Conservation (phyloP, 108 stramenopile species). For the Schizochytrium sp. region DNA sequence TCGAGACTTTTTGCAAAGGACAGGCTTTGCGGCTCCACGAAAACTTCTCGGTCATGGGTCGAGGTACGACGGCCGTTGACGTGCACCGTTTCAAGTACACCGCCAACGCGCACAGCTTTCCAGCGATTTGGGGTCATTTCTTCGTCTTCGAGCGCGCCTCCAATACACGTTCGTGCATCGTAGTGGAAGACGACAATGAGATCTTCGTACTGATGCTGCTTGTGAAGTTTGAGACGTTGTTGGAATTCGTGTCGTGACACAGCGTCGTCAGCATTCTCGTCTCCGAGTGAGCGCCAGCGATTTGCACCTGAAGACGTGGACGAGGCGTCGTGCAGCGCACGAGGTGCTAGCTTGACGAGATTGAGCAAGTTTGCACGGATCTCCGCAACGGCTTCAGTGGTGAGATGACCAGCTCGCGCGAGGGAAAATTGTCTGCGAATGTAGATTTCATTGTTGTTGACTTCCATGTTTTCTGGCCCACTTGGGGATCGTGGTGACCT, state of each 20-base stretch:
- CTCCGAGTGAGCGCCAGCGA: not conserved
- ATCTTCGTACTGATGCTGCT: not conserved
- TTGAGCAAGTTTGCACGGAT: not conserved
- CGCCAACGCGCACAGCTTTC: not conserved
- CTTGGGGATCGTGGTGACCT: not conserved
- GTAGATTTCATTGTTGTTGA: not conserved
- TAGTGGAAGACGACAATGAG: not conserved
- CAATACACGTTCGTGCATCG: constrained; percentile 1
- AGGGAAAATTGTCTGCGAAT: not conserved
- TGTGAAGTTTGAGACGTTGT: not conserved
- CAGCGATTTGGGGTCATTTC: not conserved
- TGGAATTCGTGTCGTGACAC: not conserved
- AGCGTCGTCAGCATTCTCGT: not conserved
- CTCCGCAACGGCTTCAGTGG: not conserved
- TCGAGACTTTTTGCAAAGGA: not conserved
- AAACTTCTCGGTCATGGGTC: not conserved
- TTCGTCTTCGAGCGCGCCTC: not conserved
- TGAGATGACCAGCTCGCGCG: not conserved
- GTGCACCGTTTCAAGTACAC: not conserved
- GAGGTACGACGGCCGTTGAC: not conserved
- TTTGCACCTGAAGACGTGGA: not conserved
- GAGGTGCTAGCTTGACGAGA: not conserved
- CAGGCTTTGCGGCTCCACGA: not conserved
- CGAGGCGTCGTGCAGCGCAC: not conserved
- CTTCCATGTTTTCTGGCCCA: not conserved